Percentiles rank a stretch among this genome's conserved stretches.
Evolutionary conservation across 768 basidiomycete genomes (phyloP).

Genomic region (Tylopilus vinaceipallidus): DNA sequence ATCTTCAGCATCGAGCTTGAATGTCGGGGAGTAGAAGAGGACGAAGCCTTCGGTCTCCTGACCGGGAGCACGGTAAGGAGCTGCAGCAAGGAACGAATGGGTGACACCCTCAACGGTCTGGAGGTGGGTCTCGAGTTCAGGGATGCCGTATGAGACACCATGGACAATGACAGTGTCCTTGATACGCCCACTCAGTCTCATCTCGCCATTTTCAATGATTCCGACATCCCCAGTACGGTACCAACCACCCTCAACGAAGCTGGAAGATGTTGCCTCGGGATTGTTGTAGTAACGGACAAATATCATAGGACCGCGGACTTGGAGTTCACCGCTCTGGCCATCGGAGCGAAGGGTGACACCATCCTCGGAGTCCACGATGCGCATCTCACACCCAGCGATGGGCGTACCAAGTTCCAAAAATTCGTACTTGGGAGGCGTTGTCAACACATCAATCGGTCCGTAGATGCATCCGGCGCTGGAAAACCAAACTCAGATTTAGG

Average conservation of each 20-base stretch:
- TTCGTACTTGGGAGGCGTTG: neutral
- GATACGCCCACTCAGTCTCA: slow-evolving; percentile 38
- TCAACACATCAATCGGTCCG: slow-evolving; percentile 5
- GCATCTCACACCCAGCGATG: too few species aligned
- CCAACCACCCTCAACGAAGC: neutral
- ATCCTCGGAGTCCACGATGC: neutral
- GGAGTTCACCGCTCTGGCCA: neutral
- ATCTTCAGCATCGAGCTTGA: neutral
- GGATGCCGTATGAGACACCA: too few species aligned
- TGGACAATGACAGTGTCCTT: slow-evolving; percentile 41
- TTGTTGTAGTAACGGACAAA: neutral
- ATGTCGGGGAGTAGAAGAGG: neutral
- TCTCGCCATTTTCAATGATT: slow-evolving; percentile 27
- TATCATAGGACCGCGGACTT: neutral
- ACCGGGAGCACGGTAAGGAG: neutral
- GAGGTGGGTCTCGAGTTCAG: neutral
- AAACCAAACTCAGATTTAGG: neutral
- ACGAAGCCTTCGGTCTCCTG: neutral
- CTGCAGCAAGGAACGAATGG: neutral
- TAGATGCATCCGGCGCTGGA: neutral
- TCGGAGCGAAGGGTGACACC: neutral
- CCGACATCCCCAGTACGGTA: slow-evolving; percentile 24
- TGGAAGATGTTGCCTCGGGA: neutral
- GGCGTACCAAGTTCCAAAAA: too few species aligned
- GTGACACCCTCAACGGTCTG: neutral